Percentiles rank a stretch among this genome's conserved stretches.
phyloP scores from a whole-genome alignment of 1,284 basidiomycete genomes.

The Cutaneotrichosporon curvatum region DNA sequence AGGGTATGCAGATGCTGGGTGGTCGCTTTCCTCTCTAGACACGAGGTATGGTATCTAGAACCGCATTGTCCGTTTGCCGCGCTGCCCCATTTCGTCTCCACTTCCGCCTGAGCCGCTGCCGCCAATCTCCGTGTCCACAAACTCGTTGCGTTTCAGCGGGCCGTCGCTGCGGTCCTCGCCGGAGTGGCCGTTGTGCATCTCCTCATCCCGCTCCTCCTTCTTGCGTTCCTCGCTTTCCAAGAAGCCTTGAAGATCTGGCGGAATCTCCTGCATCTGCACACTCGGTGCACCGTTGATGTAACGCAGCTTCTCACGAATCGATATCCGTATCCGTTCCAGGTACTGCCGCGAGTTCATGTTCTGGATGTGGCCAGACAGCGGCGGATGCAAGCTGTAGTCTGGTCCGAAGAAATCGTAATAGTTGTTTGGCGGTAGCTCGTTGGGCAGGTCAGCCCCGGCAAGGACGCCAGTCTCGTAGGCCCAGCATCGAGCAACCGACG shows the following conservation, averaged over 20 bases:
- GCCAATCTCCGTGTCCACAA: slow-evolving; percentile 15
- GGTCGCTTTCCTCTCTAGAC: not conserved
- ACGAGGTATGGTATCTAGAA: slow-evolving; percentile 4
- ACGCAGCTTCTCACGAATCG: slow-evolving; percentile 80
- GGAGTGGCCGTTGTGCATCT: slow-evolving; percentile 47
- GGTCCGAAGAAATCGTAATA: slow-evolving; percentile 93
- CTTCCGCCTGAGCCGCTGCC: slow-evolving; percentile 9
- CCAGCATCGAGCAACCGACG: slow-evolving; percentile 97
- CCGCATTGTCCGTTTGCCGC: slow-evolving; percentile 18
- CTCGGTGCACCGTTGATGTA: slow-evolving; percentile 94
- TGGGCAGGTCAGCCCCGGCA: slow-evolving; percentile 74
- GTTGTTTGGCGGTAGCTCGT: slow-evolving; percentile 78
- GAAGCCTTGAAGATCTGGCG: slow-evolving; percentile 77
- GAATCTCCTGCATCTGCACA: slow-evolving; percentile 92
- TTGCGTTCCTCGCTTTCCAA: slow-evolving; percentile 68
- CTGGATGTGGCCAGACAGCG: slow-evolving; percentile 81
- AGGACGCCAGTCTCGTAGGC: slow-evolving; percentile 94
- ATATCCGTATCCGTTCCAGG: slow-evolving; percentile 77
- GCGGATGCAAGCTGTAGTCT: slow-evolving; percentile 86
- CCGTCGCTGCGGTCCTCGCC: slow-evolving; percentile 15
- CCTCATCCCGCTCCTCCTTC: slow-evolving; percentile 61
- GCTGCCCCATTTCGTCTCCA: not conserved
- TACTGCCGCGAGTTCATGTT: slow-evolving; percentile 81
- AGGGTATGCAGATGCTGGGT: slow-evolving; percentile 6
- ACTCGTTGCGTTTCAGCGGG: slow-evolving; percentile 17